A percentile compares a stretch with the other conserved stretches of the same genome.
phyloP scores from a whole-genome alignment of 495 filamentous ascomycete species.

The Mytilinidion resinicola region DNA sequence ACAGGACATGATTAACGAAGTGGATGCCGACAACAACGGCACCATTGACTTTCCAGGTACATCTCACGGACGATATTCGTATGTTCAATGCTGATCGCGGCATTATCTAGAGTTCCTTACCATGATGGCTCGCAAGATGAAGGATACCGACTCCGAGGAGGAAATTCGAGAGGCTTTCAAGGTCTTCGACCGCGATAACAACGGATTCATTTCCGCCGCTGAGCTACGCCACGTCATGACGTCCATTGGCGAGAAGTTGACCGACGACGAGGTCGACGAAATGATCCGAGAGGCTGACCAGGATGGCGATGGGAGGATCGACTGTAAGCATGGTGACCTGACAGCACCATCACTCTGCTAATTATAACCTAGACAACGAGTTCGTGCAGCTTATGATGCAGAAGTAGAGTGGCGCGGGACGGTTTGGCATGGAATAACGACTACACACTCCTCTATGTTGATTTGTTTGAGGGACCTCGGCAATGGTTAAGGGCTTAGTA shows the following conservation, averaged over 20 bases:
- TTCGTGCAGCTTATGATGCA: conserved; percentile 99
- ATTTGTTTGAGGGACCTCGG: neutral
- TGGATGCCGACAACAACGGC: conserved; percentile 98
- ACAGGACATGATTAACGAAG: conserved; percentile 99
- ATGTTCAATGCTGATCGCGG: conserved; percentile 4
- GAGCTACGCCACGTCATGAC: conserved; percentile 99
- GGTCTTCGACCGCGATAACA: conserved; percentile 99
- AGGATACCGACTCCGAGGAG: conserved; percentile 99
- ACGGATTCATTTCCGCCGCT: conserved; percentile 96
- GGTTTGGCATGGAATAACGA: conserved; percentile 8
- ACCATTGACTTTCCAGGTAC: conserved; percentile 98
- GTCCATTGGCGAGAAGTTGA: conserved; percentile 98
- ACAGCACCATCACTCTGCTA: conserved; percentile 26
- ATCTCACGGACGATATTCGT: neutral
- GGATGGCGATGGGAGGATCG: conserved; percentile 94
- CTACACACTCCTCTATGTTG: neutral
- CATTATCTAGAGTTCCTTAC: conserved; percentile 78
- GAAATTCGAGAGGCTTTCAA: conserved; percentile 94
- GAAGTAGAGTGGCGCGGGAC: conserved; percentile 59
- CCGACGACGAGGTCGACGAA: conserved; percentile 98
- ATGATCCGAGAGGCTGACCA: conserved; percentile 99
- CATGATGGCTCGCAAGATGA: conserved; percentile 99
- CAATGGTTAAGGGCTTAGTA: conserved; percentile 19
- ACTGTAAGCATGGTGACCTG: conserved; percentile 55
- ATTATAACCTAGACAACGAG: conserved; percentile 77